Evolutionary conservation across 306 rosid species (phyloP), one percentile per base, ranked within the genome.

Genomic region (Fragaria vesca): DNA sequence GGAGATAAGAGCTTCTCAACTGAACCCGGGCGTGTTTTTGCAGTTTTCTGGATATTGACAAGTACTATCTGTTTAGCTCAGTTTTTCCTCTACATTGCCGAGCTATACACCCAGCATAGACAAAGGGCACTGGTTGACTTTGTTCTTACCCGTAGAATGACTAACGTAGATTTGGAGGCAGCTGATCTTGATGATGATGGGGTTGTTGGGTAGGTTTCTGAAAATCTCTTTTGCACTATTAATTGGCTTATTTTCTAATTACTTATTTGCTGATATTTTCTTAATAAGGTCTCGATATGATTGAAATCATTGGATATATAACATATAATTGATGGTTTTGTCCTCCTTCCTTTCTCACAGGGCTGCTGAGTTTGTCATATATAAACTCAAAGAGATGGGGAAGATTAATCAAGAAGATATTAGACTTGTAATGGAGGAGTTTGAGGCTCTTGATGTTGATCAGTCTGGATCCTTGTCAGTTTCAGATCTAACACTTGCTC

Each of bases 1-100:
- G 99, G 97, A 48, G 97, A 95, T 81, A 75, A 84, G 82, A 95
- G 94, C 85, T 95, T 93, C 87, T 88, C 93, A 21, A 95, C 94
- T 61, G 72, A 74, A 81, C 77, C 82, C 52, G 96, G 97, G 21
- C 94, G 99, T 24, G 34, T 86, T 24, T 95, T 93, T 72, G 97
- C 97, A 4, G 81, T 92, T 50, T 86, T 92, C 81, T 92, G 97
- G 97, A 91, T 95, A 68, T 77, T 95, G 79, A 72, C 84, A 15
- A 86, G 97, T 76, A 88, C 97, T 67, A 68, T 93, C 74, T 81
- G 81, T 71, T 77, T 95, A 57, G 99, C 89, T 78, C 99, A 91
- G 89, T 52, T 91, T 68, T 91, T 95, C 77, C 90, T 88, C 78
- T 95, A 88, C 83, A 26, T 87, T 43, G 89, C 97, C 38, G 99